Conservation (phyloP, 805 yeast species). For the Helenozyma rhizophorensis region DNA sequence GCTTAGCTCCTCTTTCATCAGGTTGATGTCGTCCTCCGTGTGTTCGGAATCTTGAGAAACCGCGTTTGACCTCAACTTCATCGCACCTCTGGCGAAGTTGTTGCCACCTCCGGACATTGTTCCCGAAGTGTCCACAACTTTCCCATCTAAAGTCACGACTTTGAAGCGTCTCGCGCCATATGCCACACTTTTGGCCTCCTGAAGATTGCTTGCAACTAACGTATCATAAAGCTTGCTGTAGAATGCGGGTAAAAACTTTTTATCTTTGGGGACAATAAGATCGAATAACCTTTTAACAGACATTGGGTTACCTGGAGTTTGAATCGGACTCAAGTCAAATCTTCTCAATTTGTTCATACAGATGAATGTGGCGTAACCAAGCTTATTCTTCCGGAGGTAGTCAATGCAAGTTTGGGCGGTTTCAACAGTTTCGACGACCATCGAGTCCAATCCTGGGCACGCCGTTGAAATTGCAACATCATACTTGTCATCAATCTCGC, state of each 20-base stretch:
- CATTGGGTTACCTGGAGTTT: conserved; percentile 61
- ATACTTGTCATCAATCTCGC: conserved; percentile 81
- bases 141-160: conserved; percentile 91
- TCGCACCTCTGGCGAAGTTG: conserved; percentile 64
- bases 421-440: conserved; percentile 80
- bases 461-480: conserved; percentile 96
- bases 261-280: conserved; percentile 62
- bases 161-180: conserved; percentile 76
- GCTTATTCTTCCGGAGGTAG: conserved; percentile 69
- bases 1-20: conserved; percentile 48
- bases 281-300: conserved; percentile 82
- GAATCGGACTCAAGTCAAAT: conserved; percentile 52
- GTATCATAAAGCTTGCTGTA: conserved; percentile 85
- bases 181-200: conserved; percentile 84
- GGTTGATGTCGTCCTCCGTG: conserved; percentile 53
- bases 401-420: conserved; percentile 65
- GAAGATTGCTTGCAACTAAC: conserved; percentile 72
- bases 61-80: conserved; percentile 50
- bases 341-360: conserved; percentile 68
- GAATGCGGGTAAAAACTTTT: conserved; percentile 78
- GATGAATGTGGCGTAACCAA: conserved; percentile 89
- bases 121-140: conserved; percentile 87
- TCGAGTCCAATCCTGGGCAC: conserved; percentile 83
- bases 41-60: conserved; percentile 27
- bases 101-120: conserved; percentile 97